phyloP scores from a whole-genome alignment of 139 green algal genomes.

The Pycnococcus provasolii region DNA sequence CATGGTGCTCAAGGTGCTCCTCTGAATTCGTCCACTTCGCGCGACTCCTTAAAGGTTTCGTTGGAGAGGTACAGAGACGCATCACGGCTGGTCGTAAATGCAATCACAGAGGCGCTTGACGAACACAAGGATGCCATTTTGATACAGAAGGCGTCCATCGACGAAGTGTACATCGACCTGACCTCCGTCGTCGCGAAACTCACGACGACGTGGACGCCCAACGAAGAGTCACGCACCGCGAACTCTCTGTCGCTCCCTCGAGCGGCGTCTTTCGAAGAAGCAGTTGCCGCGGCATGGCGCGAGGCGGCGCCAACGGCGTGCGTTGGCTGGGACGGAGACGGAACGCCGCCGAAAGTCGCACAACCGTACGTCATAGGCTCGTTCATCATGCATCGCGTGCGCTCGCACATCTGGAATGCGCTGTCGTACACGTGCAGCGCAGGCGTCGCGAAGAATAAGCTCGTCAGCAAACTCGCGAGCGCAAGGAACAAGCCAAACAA shows the following conservation, averaged over 20 bases:
- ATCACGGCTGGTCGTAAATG: too few relatives aligned
- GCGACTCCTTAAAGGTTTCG: conserved; percentile 16
- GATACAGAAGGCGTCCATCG: conserved; percentile 70
- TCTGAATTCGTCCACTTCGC: not conserved
- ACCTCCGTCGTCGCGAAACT: conserved; percentile 33
- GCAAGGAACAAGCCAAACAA: conserved; percentile 34
- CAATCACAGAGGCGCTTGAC: too few relatives aligned
- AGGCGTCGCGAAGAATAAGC: conserved; percentile 63
- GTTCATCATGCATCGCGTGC: not conserved
- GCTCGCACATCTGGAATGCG: not conserved
- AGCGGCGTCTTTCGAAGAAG: too few relatives aligned
- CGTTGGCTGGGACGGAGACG: too few relatives aligned
- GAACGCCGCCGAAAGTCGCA: not conserved
- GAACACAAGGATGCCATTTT: not conserved
- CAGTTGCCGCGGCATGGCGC: too few relatives aligned
- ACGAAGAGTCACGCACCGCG: too few relatives aligned
- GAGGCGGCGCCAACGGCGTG: too few relatives aligned
- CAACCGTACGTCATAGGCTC: not conserved
- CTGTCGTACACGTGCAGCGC: conserved; percentile 43
- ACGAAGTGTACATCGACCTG: conserved; percentile 85
- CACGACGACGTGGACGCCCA: too few relatives aligned
- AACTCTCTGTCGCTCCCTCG: too few relatives aligned
- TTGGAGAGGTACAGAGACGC: conserved; percentile 27
- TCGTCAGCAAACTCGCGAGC: conserved; percentile 59
- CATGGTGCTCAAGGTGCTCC: not conserved